Percentiles rank a stretch among this genome's conserved stretches.
Evolutionary conservation across 805 yeast genomes (phyloP).

Genomic region (Candida schatavii): DNA sequence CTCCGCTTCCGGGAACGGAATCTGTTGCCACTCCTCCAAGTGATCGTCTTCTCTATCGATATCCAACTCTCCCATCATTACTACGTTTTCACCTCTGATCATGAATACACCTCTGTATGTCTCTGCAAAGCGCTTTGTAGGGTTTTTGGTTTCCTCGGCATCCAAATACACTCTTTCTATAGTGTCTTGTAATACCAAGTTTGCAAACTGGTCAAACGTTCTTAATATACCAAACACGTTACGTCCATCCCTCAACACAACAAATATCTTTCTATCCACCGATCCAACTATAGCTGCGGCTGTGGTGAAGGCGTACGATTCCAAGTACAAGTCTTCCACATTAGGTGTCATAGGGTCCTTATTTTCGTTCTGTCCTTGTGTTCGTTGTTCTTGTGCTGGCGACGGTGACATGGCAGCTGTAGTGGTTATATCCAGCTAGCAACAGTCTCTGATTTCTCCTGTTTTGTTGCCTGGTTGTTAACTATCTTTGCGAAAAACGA

Average conservation of each 20-base stretch:
- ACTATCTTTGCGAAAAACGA: too few species aligned
- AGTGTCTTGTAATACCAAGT: conserved; percentile 88
- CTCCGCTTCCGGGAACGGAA: conserved; percentile 64
- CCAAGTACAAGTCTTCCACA: conserved; percentile 61
- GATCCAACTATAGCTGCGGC: conserved; percentile 90
- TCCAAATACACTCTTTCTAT: conserved; percentile 75
- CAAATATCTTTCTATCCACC: conserved; percentile 79
- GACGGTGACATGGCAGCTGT: conserved; percentile 7
- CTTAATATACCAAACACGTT: conserved; percentile 84
- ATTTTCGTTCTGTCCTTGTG: not conserved
- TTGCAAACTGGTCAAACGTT: conserved; percentile 94
- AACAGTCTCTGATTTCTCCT: too few species aligned
- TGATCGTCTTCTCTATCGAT: conserved; percentile 80
- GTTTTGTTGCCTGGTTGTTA: too few species aligned
- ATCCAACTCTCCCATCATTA: conserved; percentile 90
- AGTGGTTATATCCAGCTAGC: too few species aligned
- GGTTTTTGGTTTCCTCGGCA: conserved; percentile 12
- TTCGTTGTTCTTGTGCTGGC: conserved; percentile 8
- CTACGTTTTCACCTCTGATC: conserved; percentile 95
- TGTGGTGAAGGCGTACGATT: conserved; percentile 80
- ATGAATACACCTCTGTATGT: conserved; percentile 74
- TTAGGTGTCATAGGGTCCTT: conserved; percentile 26
- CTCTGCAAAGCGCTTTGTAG: conserved; percentile 61
- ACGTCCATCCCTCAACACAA: conserved; percentile 85
- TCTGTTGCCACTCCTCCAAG: conserved; percentile 50